Percentiles rank a stretch among this genome's conserved stretches.
phyloP scores from a whole-genome alignment of 192 early-diverging fungal species.

The Umbelopsis isabellina region DNA sequence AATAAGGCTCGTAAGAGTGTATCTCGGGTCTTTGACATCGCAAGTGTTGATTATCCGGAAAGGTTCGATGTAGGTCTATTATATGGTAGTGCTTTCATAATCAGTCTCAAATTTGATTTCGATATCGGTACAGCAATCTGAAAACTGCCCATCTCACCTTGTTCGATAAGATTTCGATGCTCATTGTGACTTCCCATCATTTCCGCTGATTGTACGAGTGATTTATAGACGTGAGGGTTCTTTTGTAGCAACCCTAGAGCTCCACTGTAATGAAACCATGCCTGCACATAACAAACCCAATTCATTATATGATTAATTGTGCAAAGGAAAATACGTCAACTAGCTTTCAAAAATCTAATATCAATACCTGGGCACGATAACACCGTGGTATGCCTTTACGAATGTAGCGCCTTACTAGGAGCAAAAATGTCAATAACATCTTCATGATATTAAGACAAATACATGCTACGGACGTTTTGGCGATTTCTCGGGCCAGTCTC shows the following conservation, averaged over 20 bases:
- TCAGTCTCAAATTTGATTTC: no score
- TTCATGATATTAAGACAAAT: no score
- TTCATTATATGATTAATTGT: no score
- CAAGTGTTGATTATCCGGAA: slow-evolving; percentile 10
- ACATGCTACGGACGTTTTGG: background rate
- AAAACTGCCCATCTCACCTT: background rate
- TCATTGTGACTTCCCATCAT: slow-evolving; percentile 14
- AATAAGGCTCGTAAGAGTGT: background rate
- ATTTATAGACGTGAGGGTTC: slow-evolving; percentile 7
- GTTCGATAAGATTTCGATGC: background rate
- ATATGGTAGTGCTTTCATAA: no score
- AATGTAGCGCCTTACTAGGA: background rate
- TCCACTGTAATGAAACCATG: slow-evolving; percentile 8
- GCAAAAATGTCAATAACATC: background rate
- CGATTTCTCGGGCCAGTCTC: background rate
- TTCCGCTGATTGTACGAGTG: background rate
- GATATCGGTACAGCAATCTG: background rate
- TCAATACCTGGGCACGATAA: background rate
- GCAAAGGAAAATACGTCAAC: background rate
- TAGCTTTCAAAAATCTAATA: background rate
- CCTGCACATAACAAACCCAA: background rate
- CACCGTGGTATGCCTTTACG: background rate
- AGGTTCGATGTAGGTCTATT: slow-evolving; percentile 7
- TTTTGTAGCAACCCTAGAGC: background rate
- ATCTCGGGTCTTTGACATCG: background rate